A percentile compares a stretch with the other conserved stretches of the same genome.
These are phyloP conservation scores for Parachlorella kessleri DNA, from an alignment of 139 green algal species.

Conservation along the genomic window DNA sequence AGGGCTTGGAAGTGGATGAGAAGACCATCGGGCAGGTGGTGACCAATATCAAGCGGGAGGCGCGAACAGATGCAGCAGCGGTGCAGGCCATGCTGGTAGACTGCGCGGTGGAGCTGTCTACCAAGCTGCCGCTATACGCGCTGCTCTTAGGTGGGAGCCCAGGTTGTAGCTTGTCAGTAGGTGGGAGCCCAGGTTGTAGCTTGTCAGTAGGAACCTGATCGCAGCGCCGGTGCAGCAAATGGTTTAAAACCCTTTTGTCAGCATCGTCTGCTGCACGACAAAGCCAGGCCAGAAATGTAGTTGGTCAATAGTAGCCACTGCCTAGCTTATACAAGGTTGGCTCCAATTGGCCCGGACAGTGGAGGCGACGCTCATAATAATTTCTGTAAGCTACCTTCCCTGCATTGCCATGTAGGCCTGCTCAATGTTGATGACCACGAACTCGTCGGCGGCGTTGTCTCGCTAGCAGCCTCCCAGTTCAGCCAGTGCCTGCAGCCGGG, in stretches of 20 bases:
- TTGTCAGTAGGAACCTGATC: too few relatives aligned
- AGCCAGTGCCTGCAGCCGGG: slow-evolving; percentile 23
- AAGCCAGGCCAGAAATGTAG: too few relatives aligned
- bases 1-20: slow-evolving; percentile 13
- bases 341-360: too few relatives aligned
- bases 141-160: slow-evolving; percentile 71
- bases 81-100: slow-evolving; percentile 61
- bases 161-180: too few relatives aligned
- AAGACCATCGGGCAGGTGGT: slow-evolving; percentile 9
- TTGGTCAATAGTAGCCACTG: too few relatives aligned
- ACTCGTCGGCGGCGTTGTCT: slow-evolving; percentile 46
- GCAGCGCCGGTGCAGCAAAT: too few relatives aligned
- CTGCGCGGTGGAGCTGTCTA: slow-evolving; percentile 64
- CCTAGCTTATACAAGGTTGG: too few relatives aligned
- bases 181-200: slow-evolving; percentile 2
- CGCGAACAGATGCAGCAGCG: neutral
- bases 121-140: slow-evolving; percentile 77
- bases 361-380: too few relatives aligned
- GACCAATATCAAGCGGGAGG: slow-evolving; percentile 20
- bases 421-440: slow-evolving; percentile 50
- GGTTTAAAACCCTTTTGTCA: slow-evolving; percentile 42
- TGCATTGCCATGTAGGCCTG: slow-evolving; percentile 36
- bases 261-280: too few relatives aligned
- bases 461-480: slow-evolving; percentile 15
- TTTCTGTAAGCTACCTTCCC: too few relatives aligned